A percentile compares a stretch with the other conserved stretches of the same genome.
Evolutionary conservation across 306 rosid genomes (phyloP).

Genomic region (Begonia masoniana): DNA sequence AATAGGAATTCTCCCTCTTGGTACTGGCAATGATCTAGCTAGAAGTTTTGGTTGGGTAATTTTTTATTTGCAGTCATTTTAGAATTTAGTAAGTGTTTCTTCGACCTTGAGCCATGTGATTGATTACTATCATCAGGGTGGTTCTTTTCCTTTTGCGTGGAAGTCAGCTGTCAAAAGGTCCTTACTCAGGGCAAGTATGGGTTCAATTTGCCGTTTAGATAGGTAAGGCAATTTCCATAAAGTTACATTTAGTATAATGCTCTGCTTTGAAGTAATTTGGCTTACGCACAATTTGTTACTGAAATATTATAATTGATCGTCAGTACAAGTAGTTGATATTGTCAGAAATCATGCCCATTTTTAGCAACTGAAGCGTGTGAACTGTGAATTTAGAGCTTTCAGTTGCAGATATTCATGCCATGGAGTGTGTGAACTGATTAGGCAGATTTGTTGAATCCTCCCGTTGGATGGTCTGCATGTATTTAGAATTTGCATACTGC

Average conservation of each 20-base stretch:
- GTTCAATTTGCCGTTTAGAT: constrained; percentile 50
- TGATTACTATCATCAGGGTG: constrained; percentile 53
- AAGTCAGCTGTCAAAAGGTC: constrained; percentile 68
- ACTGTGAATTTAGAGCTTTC: background rate
- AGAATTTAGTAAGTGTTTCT: constrained; percentile 10
- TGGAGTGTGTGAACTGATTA: background rate
- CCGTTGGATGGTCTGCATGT: background rate
- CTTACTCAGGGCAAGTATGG: constrained; percentile 50
- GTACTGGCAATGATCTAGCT: constrained; percentile 92
- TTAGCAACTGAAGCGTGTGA: background rate
- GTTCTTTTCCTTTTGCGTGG: constrained; percentile 95
- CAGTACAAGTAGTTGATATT: background rate
- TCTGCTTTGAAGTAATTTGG: too few species aligned
- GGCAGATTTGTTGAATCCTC: background rate
- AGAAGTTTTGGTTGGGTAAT: constrained; percentile 94
- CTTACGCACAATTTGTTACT: too few species aligned
- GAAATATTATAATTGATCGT: too few species aligned
- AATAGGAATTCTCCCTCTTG: constrained; percentile 79
- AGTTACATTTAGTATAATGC: background rate
- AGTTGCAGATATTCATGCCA: background rate
- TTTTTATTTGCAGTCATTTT: constrained; percentile 11
- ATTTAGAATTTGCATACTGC: background rate
- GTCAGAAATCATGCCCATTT: background rate
- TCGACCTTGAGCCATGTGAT: constrained; percentile 19
- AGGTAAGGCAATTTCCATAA: constrained; percentile 28